Evolutionary conservation across 1,284 basidiomycete species (phyloP).

Genomic region (Boletus semigastroideus): DNA sequence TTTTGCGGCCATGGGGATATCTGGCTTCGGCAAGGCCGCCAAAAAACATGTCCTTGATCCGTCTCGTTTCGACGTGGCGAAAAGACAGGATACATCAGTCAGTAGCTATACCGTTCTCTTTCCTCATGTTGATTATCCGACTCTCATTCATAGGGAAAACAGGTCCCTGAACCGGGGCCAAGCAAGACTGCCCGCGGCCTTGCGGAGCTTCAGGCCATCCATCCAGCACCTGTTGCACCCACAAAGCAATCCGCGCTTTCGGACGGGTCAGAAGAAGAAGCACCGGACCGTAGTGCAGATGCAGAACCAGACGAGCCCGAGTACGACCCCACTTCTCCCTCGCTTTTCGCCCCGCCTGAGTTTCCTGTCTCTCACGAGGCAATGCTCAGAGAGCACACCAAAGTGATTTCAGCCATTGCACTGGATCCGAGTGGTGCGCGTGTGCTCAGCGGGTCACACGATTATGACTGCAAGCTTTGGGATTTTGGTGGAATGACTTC

Average conservation of each 20-base stretch:
- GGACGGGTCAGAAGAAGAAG: conserved; percentile 30
- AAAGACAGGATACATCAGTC: conserved; percentile 48
- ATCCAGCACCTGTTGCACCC: conserved; percentile 3
- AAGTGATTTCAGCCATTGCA: conserved; percentile 89
- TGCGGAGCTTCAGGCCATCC: conserved; percentile 8
- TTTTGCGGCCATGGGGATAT: conserved; percentile 77
- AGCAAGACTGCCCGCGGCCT: conserved; percentile 8
- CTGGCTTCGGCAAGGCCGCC: conserved; percentile 71
- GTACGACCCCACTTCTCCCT: conserved; percentile 49
- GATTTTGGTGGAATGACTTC: conserved; percentile 98
- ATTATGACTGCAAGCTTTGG: conserved; percentile 98
- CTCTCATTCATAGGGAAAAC: conserved; percentile 14
- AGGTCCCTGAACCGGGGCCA: conserved; percentile 16
- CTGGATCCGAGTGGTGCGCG: conserved; percentile 94
- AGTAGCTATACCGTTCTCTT: conserved; percentile 9
- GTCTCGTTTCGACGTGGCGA: conserved; percentile 71
- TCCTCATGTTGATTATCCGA: conserved; percentile 21
- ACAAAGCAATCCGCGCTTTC: conserved; percentile 10
- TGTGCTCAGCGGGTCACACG: conserved; percentile 88
- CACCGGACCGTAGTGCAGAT: conserved; percentile 32
- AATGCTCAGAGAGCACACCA: conserved; percentile 88
- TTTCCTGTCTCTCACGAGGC: conserved; percentile 90
- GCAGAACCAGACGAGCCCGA: conserved; percentile 52
- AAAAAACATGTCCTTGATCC: conserved; percentile 69
- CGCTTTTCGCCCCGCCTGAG: conserved; percentile 44